Evolutionary conservation across 2,329 filamentous ascomycete genomes (phyloP), one percentile per base, ranked within the genome.

Genomic region (Ceratocystiopsis minuta): DNA sequence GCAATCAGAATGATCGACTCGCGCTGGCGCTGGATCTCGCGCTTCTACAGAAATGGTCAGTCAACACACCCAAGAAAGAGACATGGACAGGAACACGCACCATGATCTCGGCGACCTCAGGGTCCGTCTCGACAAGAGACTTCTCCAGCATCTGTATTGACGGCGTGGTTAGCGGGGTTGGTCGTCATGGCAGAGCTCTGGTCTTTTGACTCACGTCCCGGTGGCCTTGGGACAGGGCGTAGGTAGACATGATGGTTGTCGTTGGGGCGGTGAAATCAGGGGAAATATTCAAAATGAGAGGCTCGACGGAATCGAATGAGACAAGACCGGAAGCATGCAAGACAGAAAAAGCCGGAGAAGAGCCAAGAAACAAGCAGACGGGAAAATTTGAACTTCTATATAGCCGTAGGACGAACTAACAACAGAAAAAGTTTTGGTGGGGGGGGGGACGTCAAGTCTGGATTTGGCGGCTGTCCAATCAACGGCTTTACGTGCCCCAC

Each of bases 1-100:
- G 90, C 88, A 56, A 98, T 98, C 60, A 98, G 79, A 58, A 96
- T 84, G 65, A 98, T 93, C 55, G 87, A 96, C 72, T 98, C 87
- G 63, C 85, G 80, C 71, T 98, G 90, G 60, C 90, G 85, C 74
- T 94, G 78, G 57, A 95, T 81, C 67, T 96, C 88, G 55, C 82
- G 77, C 70, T 84, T 81, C 82, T 90, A 52, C 46, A 50, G 38
- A 31, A 44, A 44, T 32, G 12, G 41, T 45, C 31, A 47, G 43
- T 20, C 20, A 20, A 6, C 24, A 10, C 24, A 28, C 6, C 11
- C 2, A 10, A 28, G 24, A 20, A 4, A 20, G 7, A 20, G 15
- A 15, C 13, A 15, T 33, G 34, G n/a, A 35, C 18, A 13, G 34
- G 35, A 42, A 45, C 37, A 61, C 74, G 50, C 72, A 92, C 84